Evolutionary conservation across 768 basidiomycete species (phyloP), one percentile per base, ranked within the genome.

Genomic region (Tulasnella sp.): DNA sequence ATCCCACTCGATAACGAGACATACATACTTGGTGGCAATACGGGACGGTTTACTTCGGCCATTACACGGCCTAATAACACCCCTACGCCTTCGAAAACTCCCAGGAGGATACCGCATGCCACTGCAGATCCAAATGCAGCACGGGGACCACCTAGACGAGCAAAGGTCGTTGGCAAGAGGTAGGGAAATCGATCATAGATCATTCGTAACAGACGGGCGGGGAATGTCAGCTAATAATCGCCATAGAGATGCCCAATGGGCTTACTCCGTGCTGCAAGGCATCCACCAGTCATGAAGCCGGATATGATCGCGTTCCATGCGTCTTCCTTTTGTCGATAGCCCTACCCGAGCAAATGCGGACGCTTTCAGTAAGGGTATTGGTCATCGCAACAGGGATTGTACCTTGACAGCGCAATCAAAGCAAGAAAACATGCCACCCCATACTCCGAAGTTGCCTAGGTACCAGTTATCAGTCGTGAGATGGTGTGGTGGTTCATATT

Each of bases 291-390:
- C 82, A 96, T 79, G 73, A 99, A 99, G 42, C 96, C 96, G 23
- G 92, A 91, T 50, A 96, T 84, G 65, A 99, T 98, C 39, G 92
- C 92, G 67, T 99, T 99, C 92, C 92, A 99, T 50, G 94, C 87
- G 69, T 96, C 93, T 71, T 96, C 92, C 69, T 97, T 96, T 74
- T 96, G 91, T 68, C 92, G 77, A 75, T 81, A 89, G 12, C 91
- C 89, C 54, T 57, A 46, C 23, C 31, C 3, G 14, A 37, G n/a
- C n/a, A n/a, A n/a, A n/a, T n/a, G n/a, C n/a, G n/a, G n/a, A n/a
- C n/a, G n/a, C n/a, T n/a, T 55, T 21, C 15, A 31, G 31, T 15
- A 17, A 57, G 21, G 40, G 6, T 15, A 45, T 55, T 6, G 45
- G 32, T n/a, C 11, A 9, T 40, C 17, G n/a, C 12, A 19, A 25